Conservation (phyloP, 345 rosid species). For the Acer saccharum region DNA sequence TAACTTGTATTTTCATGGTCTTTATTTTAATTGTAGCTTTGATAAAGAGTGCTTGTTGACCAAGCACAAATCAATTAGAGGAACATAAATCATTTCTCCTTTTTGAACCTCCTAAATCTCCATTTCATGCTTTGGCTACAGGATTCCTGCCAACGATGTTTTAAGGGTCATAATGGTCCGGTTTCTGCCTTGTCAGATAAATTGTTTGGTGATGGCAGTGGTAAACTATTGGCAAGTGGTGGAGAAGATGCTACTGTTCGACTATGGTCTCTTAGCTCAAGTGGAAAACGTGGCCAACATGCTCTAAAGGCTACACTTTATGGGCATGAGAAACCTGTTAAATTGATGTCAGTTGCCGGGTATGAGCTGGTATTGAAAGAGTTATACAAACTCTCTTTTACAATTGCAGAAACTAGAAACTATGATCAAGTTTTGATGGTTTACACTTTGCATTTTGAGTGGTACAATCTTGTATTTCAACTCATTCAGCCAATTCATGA, state of each 20-base stretch:
- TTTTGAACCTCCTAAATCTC: not conserved
- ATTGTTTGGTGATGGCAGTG: slow-evolving; percentile 50
- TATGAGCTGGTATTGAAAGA: slow-evolving; percentile 28
- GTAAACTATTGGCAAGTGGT: slow-evolving; percentile 62
- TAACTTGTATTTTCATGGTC: not conserved
- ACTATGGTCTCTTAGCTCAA: slow-evolving; percentile 67
- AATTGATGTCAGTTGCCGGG: slow-evolving; percentile 66
- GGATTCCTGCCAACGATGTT: slow-evolving; percentile 60
- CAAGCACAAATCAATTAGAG: not conserved
- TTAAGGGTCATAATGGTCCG: slow-evolving; percentile 62
- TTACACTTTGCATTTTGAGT: not conserved
- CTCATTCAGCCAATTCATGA: not conserved
- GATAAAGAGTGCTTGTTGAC: not conserved
- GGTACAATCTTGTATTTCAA: not conserved
- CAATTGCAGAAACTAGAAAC: slow-evolving; percentile 6
- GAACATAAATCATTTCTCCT: not conserved
- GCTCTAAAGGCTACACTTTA: slow-evolving; percentile 62
- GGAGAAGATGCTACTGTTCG: slow-evolving; percentile 75
- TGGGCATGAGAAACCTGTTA: slow-evolving; percentile 64
- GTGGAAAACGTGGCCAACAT: slow-evolving; percentile 55
- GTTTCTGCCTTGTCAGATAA: slow-evolving; percentile 60
- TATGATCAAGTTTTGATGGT: not conserved
- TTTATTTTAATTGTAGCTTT: slow-evolving; percentile 1
- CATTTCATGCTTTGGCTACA: slow-evolving; percentile 23
- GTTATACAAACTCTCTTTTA: slow-evolving; percentile 12